Evolutionary conservation across 2,329 filamentous ascomycete species (phyloP).

Genomic region (Epichloe amarillans): DNA sequence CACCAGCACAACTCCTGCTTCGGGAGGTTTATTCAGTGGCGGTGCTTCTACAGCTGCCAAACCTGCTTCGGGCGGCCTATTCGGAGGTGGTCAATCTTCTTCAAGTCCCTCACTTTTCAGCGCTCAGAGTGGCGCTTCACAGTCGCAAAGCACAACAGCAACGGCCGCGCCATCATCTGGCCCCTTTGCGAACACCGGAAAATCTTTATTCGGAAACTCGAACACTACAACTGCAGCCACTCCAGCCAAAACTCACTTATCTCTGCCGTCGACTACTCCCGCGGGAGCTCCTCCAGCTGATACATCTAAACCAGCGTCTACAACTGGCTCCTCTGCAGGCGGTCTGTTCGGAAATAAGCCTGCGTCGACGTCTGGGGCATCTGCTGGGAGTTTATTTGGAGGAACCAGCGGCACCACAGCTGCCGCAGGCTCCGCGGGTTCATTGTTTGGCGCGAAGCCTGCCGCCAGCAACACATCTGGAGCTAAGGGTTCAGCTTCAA

Average conservation of each 20-base stretch:
- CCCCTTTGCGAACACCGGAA: conserved; percentile 17
- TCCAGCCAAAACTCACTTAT: conserved; percentile 11
- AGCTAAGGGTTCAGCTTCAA: conserved; percentile 17
- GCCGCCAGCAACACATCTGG: conserved; percentile 22
- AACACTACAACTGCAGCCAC: conserved; percentile 14
- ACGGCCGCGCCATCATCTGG: conserved; percentile 15
- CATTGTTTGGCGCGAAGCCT: conserved; percentile 29
- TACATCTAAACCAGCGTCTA: conserved; percentile 14
- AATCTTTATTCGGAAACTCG: conserved; percentile 17
- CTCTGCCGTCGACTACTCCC: conserved; percentile 24
- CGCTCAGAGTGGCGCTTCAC: conserved; percentile 5
- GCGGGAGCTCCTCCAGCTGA: conserved; percentile 39
- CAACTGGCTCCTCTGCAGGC: conserved; percentile 9
- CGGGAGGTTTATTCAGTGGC: conserved; percentile 8
- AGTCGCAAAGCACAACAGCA: conserved; percentile 11
- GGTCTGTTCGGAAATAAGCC: conserved; percentile 12
- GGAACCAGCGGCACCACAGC: conserved; percentile 10
- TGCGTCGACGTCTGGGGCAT: conserved; percentile 9
- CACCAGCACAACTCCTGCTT: conserved; percentile 5
- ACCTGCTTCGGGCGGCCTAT: conserved; percentile 15
- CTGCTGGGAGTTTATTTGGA: conserved; percentile 16
- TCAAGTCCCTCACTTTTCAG: conserved; percentile 9
- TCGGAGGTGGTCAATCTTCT: conserved; percentile 10
- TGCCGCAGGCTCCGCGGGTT: conserved; percentile 10
- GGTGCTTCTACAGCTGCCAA: conserved; percentile 7